Evolutionary conservation across 305 asterid genomes (phyloP), one percentile per base, ranked within the genome.

Genomic region (Solanum hybrid): DNA sequence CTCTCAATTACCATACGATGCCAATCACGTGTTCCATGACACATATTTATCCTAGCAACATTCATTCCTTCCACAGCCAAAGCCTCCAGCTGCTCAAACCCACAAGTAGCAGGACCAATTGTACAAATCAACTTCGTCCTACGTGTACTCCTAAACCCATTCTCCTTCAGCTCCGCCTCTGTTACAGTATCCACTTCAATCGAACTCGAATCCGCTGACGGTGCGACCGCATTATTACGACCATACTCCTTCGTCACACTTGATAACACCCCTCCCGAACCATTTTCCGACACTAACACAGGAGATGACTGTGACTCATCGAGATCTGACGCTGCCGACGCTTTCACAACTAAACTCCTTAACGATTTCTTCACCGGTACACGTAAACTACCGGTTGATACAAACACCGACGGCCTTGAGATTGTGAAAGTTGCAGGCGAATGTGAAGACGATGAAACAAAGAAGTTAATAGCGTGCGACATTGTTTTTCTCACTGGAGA

Each of bases 21-120:
- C 99, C 99, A 98, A 91, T 98, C 99, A 86, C 98, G 93, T 69
- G 99, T 97, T 89, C 99, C 99, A 73, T 97, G 99, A 88, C 99
- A 97, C 99, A 97, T 97, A 89, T 97, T 97, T 89, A 97, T 95
- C 94, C 99, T 93, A 8, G 98, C 98, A 88, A 97, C 98, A 91
- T 97, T 96, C 99, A 96, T 96, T 78, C 99, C 99, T 16, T 98
- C 99, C 4, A 93, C 99, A 6, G 99, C 99, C 92, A 97, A 90
- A 79, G 98, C 99, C 94, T 97, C 99, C 91, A 97, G 92, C 94
- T 95, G 97, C 93, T 96, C 98, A 90, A 98, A 95, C 88, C 94
- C 92, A 78, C 99, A 96, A 82, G 98, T 94, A 12, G 95, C 95
- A 2, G 99, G 99, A 4, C 99, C 99, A 76, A 97, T 94, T 38